These are phyloP conservation scores for Cucurbitaria berberidis DNA, from an alignment of 2,329 filamentous ascomycete species.

Conservation along the genomic window DNA sequence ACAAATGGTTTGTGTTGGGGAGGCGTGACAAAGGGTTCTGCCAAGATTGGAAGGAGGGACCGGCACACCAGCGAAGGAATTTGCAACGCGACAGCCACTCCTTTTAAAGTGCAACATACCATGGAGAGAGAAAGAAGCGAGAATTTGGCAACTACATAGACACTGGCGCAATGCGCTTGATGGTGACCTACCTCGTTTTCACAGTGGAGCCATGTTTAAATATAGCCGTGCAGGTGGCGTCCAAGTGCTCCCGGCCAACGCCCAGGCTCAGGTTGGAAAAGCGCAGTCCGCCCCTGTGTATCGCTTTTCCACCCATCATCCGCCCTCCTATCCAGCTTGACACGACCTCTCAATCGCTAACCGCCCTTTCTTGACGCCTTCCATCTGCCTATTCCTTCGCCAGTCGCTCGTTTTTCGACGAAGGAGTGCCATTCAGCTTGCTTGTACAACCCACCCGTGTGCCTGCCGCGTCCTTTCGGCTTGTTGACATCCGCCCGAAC, in stretches of 20 bases:
- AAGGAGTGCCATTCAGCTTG: slow-evolving; percentile 18
- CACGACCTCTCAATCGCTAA: slow-evolving; percentile 15
- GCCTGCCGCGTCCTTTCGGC: slow-evolving; percentile 21
- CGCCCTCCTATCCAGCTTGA: slow-evolving; percentile 21
- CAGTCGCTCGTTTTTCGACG: slow-evolving; percentile 46
- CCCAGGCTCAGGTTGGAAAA: neutral
- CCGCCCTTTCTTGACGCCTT: slow-evolving; percentile 5
- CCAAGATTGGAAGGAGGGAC: neutral
- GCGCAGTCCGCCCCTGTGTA: slow-evolving; percentile 1
- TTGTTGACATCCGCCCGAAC: slow-evolving; percentile 34
- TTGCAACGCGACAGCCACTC: neutral
- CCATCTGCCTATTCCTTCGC: slow-evolving; percentile 29
- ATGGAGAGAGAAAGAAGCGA: neutral
- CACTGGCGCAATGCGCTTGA: slow-evolving; percentile 1
- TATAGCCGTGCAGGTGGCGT: neutral
- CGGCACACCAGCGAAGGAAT: too few relatives aligned
- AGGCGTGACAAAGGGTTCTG: neutral
- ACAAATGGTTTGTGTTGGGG: neutral
- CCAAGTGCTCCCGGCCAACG: neutral
- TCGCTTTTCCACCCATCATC: slow-evolving; percentile 3
- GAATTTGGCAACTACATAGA: neutral
- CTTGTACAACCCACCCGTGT: slow-evolving; percentile 23
- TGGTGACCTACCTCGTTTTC: slow-evolving; percentile 1
- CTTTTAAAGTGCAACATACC: neutral
- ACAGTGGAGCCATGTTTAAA: slow-evolving; percentile 1